These are phyloP conservation scores for Naematelia aurantialba DNA, from an alignment of 768 basidiomycete species.

Conservation along the genomic window DNA sequence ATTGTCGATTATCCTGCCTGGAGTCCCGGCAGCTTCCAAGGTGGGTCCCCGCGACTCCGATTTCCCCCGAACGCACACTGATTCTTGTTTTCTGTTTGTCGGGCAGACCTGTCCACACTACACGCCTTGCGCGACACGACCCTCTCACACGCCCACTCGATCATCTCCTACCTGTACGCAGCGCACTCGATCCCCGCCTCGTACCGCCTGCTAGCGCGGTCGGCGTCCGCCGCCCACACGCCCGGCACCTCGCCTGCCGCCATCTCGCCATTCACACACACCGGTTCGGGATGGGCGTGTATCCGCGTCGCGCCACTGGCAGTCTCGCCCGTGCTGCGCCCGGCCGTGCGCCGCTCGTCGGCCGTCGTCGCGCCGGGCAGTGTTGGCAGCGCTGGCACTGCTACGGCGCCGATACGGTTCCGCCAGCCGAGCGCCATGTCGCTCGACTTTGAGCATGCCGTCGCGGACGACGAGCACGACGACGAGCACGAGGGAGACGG, in stretches of 20 bases:
- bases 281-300: constrained; percentile 42
- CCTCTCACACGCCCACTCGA: constrained; percentile 40
- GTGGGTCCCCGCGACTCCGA: constrained; percentile 22
- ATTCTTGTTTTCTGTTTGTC: not conserved
- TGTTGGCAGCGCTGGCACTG: too few relatives aligned
- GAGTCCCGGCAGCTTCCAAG: constrained; percentile 45
- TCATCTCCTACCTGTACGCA: constrained; percentile 35
- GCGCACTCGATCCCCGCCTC: constrained; percentile 38
- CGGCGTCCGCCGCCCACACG: constrained; percentile 21
- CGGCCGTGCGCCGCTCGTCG: constrained; percentile 1
- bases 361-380: not conserved
- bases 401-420: not conserved
- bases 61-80: not conserved
- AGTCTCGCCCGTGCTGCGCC: constrained; percentile 13
- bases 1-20: constrained; percentile 49
- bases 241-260: not conserved
- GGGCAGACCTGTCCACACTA: constrained; percentile 45
- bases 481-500: constrained; percentile 17
- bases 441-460: constrained; percentile 13
- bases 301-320: constrained; percentile 40
- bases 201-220: constrained; percentile 43
- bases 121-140: constrained; percentile 47
- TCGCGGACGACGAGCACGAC: constrained; percentile 24
- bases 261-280: not conserved
- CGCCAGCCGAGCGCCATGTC: not conserved